Evolutionary conservation across 2,329 filamentous ascomycete species (phyloP), one percentile per base, ranked within the genome.

Genomic region (Colletotrichum orchidophilum): DNA sequence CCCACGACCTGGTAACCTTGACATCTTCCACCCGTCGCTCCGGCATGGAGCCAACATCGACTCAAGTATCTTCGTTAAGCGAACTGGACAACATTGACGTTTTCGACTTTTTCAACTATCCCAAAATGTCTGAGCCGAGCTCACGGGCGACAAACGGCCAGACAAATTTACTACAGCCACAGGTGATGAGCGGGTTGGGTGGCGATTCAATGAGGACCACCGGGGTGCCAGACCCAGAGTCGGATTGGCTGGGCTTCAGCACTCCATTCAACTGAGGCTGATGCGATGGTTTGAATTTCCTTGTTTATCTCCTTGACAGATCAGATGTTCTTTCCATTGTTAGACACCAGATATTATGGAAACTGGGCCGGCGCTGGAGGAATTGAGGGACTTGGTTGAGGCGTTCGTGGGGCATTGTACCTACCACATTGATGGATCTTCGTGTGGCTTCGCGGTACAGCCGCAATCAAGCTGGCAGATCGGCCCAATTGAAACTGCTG

Each of bases 51-150:
- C 79, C 78, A 3, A 82, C 80, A 5, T 81, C 81, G 18, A 81
- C 81, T 0, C 82, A 82, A 52, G 74, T 78, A 2, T 80, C 81
- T 4, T 81, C 83, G 0, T 76, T 82, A 5, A 80, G 76, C 71
- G 83, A 85, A 66, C 76, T 85, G 2, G 83, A 85, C 69, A 81
- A 80, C 54, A 83, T 85, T 24, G 83, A 85, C 29, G 78, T 85
- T 3, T 85, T 85, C 54, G 83, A 84, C 73, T 85, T 85, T 67
- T 85, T 85, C 75, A 83, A 84, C 27, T 83, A 81, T 52, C 83
- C 83, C 13, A 81, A 81, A 21, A 67, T 81, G 1, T 66, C 76
- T 1, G 75, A 77, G 33, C 66, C 66, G 31, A 53, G 53, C 29
- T 21, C 26, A 26, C 68, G 74, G 11, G 65, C 68, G 0, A 60